Base-by-base conservation (phyloP, 495 filamentous ascomycete species). In the Tetracladium setigerum region DNA sequence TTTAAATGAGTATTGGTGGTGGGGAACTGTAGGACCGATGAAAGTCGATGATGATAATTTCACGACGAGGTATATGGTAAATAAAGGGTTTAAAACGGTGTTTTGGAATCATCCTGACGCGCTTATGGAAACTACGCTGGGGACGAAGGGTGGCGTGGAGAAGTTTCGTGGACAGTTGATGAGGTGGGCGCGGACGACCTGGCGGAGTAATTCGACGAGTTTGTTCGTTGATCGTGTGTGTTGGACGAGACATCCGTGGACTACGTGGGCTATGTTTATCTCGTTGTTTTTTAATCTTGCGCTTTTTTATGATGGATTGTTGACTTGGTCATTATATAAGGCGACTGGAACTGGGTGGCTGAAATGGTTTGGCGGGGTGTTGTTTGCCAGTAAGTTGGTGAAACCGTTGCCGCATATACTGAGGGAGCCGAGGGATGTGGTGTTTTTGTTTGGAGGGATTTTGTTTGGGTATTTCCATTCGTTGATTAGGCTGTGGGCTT, bases 41-140 rank as follows among this genome's bases (percentile, higher is more conserved):
- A 78, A 79, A 46, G 71, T 78, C 0, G 82, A 84, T 60, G 79
- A 84, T 57, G 83, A 86, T 65, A 84, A 86, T 57, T 86, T 78
- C 57, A 72, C 77, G 51, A 85, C 83, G 0, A 72, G 82, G 8
- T 85, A 73, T 68, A 61, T 74, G 46, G 77, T 83, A 27, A 60
- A 57, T 30, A 54, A 68, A 39, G 66, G 71, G 14, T 84, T 72
- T 74, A 70, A 74, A 43, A 79, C 81, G 38, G 72, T 73, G 51
- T 72, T 85, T 52, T 81, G 86, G 60, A 74, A 79, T 59, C 70
- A 73, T 42, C 54, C 63, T 3, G 73, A 78, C 41, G 69, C 77
- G 17, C 66, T 73, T 36, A 69, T 86, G 31, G 67, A 74, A 51
- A 86, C 81, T 2, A 79, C 72, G 0, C 65, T 86, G 3, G 81